Conservation (phyloP, 2,329 filamentous ascomycete genomes). For the Curvularia sp. region DNA sequence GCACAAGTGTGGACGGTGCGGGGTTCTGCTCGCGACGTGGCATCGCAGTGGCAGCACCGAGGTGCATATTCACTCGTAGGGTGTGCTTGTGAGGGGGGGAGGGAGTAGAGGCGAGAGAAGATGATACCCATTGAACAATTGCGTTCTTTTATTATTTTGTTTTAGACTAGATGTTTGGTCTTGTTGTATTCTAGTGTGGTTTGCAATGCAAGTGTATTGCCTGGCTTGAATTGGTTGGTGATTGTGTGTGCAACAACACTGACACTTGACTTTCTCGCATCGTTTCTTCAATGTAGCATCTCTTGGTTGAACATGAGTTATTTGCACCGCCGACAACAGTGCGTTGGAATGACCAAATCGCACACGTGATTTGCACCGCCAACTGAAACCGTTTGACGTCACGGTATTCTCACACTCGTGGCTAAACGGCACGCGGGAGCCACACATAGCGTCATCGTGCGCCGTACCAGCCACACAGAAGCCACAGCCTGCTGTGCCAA, state of each 20-base stretch:
- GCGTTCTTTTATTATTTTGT: conserved; percentile 1
- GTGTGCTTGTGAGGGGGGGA: neutral
- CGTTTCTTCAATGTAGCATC: too few species aligned
- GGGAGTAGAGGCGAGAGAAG: neutral
- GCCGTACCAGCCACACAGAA: conserved; percentile 17
- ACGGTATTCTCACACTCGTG: neutral
- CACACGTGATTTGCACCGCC: neutral
- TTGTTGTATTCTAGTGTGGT: neutral
- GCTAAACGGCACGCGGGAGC: conserved; percentile 10
- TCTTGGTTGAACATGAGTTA: neutral
- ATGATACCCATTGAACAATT: conserved; percentile 25
- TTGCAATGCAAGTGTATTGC: neutral
- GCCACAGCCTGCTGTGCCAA: conserved; percentile 30
- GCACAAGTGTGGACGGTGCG: conserved; percentile 59
- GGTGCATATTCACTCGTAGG: conserved; percentile 52
- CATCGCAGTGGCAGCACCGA: conserved; percentile 58
- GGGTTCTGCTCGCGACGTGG: conserved; percentile 56
- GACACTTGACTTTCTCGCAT: too few species aligned
- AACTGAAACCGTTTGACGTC: too few species aligned
- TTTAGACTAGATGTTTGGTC: neutral
- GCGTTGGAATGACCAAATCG: neutral
- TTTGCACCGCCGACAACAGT: neutral
- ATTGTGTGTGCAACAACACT: too few species aligned
- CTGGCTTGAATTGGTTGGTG: too few species aligned
- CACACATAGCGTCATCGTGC: conserved; percentile 25